A percentile compares a stretch with the other conserved stretches of the same genome.
Evolutionary conservation across 371 early-diverging fungal genomes (phyloP).

Genomic region (Mucor piriformis): DNA sequence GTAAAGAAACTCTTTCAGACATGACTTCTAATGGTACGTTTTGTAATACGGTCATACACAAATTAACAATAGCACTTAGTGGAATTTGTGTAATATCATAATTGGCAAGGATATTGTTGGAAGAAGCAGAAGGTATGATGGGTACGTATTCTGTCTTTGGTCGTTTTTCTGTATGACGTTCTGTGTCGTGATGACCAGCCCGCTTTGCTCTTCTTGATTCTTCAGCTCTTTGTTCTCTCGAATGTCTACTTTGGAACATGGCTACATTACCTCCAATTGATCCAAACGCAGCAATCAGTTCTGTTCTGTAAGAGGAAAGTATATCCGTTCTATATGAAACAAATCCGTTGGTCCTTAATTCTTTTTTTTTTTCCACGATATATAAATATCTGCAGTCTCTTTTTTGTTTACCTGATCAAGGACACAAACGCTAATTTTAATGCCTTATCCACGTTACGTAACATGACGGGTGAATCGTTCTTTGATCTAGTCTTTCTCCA

Average conservation of each 20-base stretch:
- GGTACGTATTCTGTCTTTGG: conserved; percentile 12
- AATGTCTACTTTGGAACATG: conserved; percentile 36
- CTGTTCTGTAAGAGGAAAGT: conserved; percentile 28
- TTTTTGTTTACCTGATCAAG: conserved; percentile 40
- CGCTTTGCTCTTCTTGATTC: conserved; percentile 28
- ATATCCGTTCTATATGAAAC: conserved; percentile 32
- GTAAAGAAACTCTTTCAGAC: conserved; percentile 23
- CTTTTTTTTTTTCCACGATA: background rate
- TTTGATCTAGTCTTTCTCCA: conserved; percentile 34
- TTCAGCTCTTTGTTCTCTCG: conserved; percentile 17
- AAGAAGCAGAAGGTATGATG: conserved; percentile 12
- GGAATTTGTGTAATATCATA: conserved; percentile 48
- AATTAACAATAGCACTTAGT: conserved; percentile 33
- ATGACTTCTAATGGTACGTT: conserved; percentile 40
- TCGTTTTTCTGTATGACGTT: conserved; percentile 25
- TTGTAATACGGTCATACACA: conserved; percentile 45
- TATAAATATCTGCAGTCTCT: too few species aligned
- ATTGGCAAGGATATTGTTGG: conserved; percentile 26
- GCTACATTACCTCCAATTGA: conserved; percentile 47
- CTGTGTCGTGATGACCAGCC: conserved; percentile 11
- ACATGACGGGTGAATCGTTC: conserved; percentile 36
- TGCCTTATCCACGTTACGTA: conserved; percentile 45
- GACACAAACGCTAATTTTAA: conserved; percentile 45
- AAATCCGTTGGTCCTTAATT: background rate
- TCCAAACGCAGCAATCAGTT: conserved; percentile 41